Conservation (phyloP, 2,329 filamentous ascomycete species). For the Aquanectria penicillioides region DNA sequence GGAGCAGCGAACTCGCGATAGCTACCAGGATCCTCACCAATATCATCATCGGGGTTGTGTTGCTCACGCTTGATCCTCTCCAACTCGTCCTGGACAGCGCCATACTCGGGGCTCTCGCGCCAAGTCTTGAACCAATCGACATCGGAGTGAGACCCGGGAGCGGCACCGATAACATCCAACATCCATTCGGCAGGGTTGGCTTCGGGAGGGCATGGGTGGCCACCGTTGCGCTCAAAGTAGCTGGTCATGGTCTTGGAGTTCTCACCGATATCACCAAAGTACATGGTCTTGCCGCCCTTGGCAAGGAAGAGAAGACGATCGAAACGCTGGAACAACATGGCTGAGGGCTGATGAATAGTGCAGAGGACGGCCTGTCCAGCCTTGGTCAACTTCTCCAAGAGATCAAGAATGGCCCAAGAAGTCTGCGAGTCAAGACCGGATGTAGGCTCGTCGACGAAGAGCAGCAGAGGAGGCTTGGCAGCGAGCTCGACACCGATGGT, state of each 20-base stretch:
- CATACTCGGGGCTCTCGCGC: conserved; percentile 67
- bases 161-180: conserved; percentile 70
- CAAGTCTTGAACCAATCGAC: conserved; percentile 73
- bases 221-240: conserved; percentile 82
- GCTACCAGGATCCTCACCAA: conserved; percentile 51
- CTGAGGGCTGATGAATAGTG: conserved; percentile 97
- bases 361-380: conserved; percentile 94
- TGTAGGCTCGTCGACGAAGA: conserved; percentile 95
- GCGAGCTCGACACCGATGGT: conserved; percentile 97
- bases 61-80: conserved; percentile 64
- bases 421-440: conserved; percentile 94
- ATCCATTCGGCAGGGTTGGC: conserved; percentile 89
- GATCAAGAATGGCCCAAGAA: conserved; percentile 89
- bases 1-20: conserved; percentile 85
- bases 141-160: conserved; percentile 70
- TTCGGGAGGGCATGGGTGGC: conserved; percentile 68
- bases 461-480: conserved; percentile 86
- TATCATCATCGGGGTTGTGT: conserved; percentile 41
- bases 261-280: conserved; percentile 82
- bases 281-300: conserved; percentile 80
- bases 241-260: conserved; percentile 73
- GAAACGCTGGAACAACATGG: conserved; percentile 93
- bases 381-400: conserved; percentile 89
- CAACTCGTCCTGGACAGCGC: conserved; percentile 65
- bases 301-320: conserved; percentile 83